Percentiles rank a stretch among this genome's conserved stretches.
Evolutionary conservation across 495 filamentous ascomycete genomes (phyloP).

Genomic region (Penicillium silybi): DNA sequence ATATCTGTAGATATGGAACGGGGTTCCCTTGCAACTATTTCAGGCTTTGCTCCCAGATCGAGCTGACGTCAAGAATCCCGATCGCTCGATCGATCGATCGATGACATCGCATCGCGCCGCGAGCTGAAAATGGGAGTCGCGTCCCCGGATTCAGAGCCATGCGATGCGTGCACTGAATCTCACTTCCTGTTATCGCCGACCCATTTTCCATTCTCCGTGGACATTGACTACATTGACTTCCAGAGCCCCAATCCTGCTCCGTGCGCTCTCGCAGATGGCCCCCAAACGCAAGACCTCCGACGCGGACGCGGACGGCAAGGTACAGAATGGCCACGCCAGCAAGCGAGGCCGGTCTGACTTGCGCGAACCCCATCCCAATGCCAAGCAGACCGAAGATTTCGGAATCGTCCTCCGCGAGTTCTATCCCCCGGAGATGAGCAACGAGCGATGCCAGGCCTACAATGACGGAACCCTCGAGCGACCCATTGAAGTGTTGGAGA

Average conservation of each 20-base stretch:
- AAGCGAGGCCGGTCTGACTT: slow-evolving; percentile 22
- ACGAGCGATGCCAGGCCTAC: slow-evolving; percentile 68
- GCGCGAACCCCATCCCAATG: slow-evolving; percentile 32
- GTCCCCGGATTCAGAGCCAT: not conserved
- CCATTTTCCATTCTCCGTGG: not conserved
- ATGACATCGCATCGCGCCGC: slow-evolving; percentile 8
- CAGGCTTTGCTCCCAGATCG: slow-evolving; percentile 9
- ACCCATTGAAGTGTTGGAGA: slow-evolving; percentile 61
- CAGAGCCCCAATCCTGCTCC: not conserved
- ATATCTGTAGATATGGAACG: slow-evolving; percentile 1
- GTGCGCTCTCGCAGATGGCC: slow-evolving; percentile 15
- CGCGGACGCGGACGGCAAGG: slow-evolving; percentile 4
- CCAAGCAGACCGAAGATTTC: slow-evolving; percentile 54
- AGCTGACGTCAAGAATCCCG: slow-evolving; percentile 26
- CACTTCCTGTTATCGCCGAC: not conserved
- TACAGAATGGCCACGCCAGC: slow-evolving; percentile 7
- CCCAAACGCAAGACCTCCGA: slow-evolving; percentile 28
- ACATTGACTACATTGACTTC: not conserved
- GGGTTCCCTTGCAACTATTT: not conserved
- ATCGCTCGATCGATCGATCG: slow-evolving; percentile 28
- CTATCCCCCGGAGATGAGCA: slow-evolving; percentile 84
- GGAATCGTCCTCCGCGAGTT: slow-evolving; percentile 73
- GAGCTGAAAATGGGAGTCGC: slow-evolving; percentile 1
- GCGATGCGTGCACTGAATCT: slow-evolving; percentile 1
- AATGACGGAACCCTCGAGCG: slow-evolving; percentile 59